A percentile compares a stretch with the other conserved stretches of the same genome.
Conservation (phyloP, 805 yeast genomes). For the Metschnikowia similis region DNA sequence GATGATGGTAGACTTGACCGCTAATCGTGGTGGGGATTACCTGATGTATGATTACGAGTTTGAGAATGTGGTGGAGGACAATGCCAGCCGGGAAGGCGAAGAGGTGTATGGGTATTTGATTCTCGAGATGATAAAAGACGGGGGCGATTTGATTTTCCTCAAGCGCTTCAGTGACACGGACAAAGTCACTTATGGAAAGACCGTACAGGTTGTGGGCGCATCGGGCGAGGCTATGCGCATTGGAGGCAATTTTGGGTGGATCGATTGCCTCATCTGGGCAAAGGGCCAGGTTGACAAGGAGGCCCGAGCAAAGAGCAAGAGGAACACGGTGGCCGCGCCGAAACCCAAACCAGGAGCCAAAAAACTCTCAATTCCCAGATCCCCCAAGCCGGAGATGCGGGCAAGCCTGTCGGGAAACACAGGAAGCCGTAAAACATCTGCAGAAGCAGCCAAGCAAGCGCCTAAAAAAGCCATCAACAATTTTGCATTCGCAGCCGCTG, state of each 20-base stretch:
- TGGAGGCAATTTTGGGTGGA: slow-evolving; percentile 58
- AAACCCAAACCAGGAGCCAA: background rate
- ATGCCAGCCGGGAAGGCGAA: slow-evolving; percentile 28
- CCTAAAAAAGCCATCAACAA: slow-evolving; percentile 19
- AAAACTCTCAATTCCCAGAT: background rate
- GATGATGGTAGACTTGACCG: slow-evolving; percentile 37
- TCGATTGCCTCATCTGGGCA: slow-evolving; percentile 63
- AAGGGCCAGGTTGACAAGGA: slow-evolving; percentile 42
- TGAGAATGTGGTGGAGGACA: slow-evolving; percentile 28
- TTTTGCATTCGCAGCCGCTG: slow-evolving; percentile 46
- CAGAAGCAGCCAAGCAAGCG: background rate
- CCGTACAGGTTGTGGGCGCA: slow-evolving; percentile 27
- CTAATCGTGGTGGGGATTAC: slow-evolving; percentile 38
- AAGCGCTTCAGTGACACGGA: slow-evolving; percentile 35
- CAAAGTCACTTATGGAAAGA: slow-evolving; percentile 20
- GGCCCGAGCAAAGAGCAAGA: slow-evolving; percentile 1
- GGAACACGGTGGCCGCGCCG: background rate
- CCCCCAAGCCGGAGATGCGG: background rate
- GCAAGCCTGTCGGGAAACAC: background rate
- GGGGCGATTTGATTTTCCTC: slow-evolving; percentile 55
- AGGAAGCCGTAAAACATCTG: background rate
- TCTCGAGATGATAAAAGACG: slow-evolving; percentile 52
- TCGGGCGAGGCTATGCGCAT: slow-evolving; percentile 30
- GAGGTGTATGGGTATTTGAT: slow-evolving; percentile 59
- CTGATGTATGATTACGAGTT: slow-evolving; percentile 82